Conservation (phyloP, 192 early-diverging fungal genomes). For the Endogone sp. region DNA sequence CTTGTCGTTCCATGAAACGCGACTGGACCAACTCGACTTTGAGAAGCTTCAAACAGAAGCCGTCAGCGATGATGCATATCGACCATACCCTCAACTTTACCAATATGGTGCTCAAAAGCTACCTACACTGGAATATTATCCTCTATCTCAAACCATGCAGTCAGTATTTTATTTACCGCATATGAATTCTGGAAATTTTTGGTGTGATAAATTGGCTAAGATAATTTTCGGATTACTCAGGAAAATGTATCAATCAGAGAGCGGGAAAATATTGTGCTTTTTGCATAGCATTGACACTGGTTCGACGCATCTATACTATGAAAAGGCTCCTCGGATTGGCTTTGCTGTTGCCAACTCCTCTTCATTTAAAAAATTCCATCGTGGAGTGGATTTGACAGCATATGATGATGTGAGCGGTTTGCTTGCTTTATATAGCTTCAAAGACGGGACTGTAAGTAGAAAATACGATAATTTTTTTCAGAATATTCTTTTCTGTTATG, state of each 20-base stretch:
- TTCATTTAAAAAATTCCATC: not conserved
- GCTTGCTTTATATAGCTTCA: constrained; percentile 10
- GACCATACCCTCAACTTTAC: not conserved
- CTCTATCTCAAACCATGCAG: not conserved
- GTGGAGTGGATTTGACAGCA: not conserved
- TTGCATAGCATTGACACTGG: not conserved
- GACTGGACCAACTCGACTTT: not conserved
- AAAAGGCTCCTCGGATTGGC: not conserved
- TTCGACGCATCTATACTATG: not conserved
- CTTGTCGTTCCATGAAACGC: not conserved
- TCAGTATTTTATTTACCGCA: too few species aligned
- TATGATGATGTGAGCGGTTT: constrained; percentile 13
- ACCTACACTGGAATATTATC: not conserved
- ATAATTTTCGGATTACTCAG: too few species aligned
- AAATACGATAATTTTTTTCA: not conserved
- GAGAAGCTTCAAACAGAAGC: not conserved
- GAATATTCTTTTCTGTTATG: not conserved
- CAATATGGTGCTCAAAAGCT: not conserved
- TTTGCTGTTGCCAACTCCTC: not conserved
- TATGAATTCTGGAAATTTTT: too few species aligned
- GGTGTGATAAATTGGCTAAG: too few species aligned
- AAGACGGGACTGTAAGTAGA: constrained; percentile 3
- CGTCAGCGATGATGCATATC: not conserved
- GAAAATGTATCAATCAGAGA: not conserved
- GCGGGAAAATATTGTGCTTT: not conserved